Conservation (phyloP, 176 grass and related monocot genomes). For the Alloteropsis semialata region DNA sequence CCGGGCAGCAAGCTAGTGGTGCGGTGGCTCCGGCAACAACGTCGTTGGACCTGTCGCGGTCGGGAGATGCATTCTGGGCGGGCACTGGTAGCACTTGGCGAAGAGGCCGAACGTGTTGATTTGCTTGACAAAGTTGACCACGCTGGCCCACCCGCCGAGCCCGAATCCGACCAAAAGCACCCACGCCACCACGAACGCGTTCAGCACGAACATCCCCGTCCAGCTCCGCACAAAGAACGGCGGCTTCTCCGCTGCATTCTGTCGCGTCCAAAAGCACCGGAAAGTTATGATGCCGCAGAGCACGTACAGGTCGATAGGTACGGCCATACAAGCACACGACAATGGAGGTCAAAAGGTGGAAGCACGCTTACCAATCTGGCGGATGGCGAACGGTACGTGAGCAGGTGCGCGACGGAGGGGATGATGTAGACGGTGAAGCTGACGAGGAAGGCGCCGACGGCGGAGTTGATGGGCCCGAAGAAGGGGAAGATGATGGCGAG, state of each 20-base stretch:
- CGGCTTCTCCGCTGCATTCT: no score
- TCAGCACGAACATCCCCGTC: conserved; percentile 74
- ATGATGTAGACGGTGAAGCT: conserved; percentile 99
- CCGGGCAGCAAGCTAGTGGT: no score
- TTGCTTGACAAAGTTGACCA: conserved; percentile 88
- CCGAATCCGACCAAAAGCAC: conserved; percentile 97
- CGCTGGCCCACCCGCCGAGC: conserved; percentile 95
- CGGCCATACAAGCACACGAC: no score
- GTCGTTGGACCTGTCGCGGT: no score
- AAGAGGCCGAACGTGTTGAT: conserved; percentile 94
- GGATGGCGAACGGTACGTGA: conserved; percentile 87
- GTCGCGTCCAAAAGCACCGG: no score
- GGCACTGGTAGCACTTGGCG: conserved; percentile 98
- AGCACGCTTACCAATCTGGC: no score
- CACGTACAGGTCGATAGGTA: no score
- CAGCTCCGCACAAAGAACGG: conserved; percentile 10
- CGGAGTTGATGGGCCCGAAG: conserved; percentile 97
- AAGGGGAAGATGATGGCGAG: conserved; percentile 95
- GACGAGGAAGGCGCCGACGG: conserved; percentile 80
- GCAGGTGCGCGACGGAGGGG: conserved; percentile 80
- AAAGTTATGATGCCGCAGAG: no score
- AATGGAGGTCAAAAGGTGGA: no score
- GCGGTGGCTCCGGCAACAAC: no score
- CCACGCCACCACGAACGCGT: conserved; percentile 87
- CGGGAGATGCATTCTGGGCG: no score